These are phyloP conservation scores for Fusarium scirpi DNA, from an alignment of 2,329 filamentous ascomycete species.

Conservation along the genomic window DNA sequence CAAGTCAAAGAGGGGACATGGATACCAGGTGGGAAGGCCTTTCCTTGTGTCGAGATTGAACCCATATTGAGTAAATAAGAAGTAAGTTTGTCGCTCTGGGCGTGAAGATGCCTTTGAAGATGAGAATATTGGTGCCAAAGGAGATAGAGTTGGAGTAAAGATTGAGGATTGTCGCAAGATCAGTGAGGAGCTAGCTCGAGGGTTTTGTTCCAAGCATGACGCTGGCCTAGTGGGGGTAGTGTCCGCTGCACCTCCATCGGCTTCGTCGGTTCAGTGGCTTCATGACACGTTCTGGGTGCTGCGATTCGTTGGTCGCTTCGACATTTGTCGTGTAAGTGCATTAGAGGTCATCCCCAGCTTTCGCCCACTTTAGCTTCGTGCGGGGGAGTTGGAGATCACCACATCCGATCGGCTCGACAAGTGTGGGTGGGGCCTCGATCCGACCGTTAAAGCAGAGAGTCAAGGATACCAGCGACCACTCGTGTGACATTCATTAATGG, in stretches of 20 bases:
- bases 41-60: slow-evolving; percentile 45
- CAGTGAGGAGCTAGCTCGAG: slow-evolving; percentile 18
- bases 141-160: slow-evolving; percentile 8
- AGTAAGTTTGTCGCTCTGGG: not conserved
- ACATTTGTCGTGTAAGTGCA: slow-evolving; percentile 4
- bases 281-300: slow-evolving; percentile 31
- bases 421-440: slow-evolving; percentile 45
- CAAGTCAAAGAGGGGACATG: slow-evolving; percentile 69
- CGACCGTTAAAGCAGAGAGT: slow-evolving; percentile 29
- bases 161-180: slow-evolving; percentile 19
- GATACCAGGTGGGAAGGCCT: slow-evolving; percentile 62
- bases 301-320: slow-evolving; percentile 6
- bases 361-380: slow-evolving; percentile 33
- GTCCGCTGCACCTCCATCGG: slow-evolving; percentile 4
- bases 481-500: slow-evolving; percentile 13
- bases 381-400: slow-evolving; percentile 45
- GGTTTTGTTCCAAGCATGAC: slow-evolving; percentile 17
- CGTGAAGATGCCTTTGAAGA: not conserved
- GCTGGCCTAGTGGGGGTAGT: slow-evolving; percentile 22
- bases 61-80: slow-evolving; percentile 40
- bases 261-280: slow-evolving; percentile 27
- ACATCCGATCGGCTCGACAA: slow-evolving; percentile 46
- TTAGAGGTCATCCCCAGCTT: slow-evolving; percentile 9
- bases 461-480: slow-evolving; percentile 6
- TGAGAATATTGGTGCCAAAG: not conserved